These are phyloP conservation scores for peach (Prunus persica) DNA, from an alignment of 306 rosid genomes.

Conservation along the genomic window Prunus_persica_NCBIv2 NC_034015.1:19237501-19238000, in stretches of 20 bases:
- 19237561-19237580: conserved; percentile 28
- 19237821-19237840: too few relatives aligned
- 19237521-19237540: conserved; percentile 2
- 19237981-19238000: too few relatives aligned
- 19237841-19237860: too few relatives aligned
- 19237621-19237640: conserved; percentile 18
- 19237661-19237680: background rate
- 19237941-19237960: too few relatives aligned
- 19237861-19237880: too few relatives aligned
- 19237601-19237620: conserved; percentile 5
- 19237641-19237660: background rate
- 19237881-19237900: too few relatives aligned
- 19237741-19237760: background rate
- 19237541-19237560: conserved; percentile 22
- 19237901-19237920: too few relatives aligned
- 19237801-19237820: background rate
- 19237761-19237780: background rate
- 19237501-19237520: background rate
- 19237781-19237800: background rate
- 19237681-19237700: background rate
- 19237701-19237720: background rate
- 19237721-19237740: background rate
- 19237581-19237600: background rate
- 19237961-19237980: too few relatives aligned
- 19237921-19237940: too few relatives aligned